phyloP scores from a whole-genome alignment of 1,139 yeast species.

The Arxiozyma heterogenica region DNA sequence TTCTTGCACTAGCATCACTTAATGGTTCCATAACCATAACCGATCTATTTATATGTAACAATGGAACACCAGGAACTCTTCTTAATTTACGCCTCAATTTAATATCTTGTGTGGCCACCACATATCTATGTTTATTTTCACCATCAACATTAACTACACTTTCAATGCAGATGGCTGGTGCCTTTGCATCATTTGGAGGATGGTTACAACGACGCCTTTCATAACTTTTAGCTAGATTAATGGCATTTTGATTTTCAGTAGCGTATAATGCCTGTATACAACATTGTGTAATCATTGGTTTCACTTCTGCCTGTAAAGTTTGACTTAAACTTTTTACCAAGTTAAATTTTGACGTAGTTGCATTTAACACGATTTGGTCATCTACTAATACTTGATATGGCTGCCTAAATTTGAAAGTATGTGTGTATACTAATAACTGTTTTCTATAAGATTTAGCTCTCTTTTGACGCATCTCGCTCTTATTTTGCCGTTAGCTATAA shows the following conservation, averaged over 20 bases:
- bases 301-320: constrained; percentile 76
- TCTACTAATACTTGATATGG: constrained; percentile 89
- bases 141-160: constrained; percentile 66
- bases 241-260: constrained; percentile 61
- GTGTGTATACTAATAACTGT: constrained; percentile 75
- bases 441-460: constrained; percentile 91
- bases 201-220: constrained; percentile 73
- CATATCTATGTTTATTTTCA: constrained; percentile 77
- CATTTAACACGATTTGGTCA: constrained; percentile 60
- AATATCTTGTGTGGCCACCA: constrained; percentile 76
- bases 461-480: constrained; percentile 71
- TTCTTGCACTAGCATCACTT: constrained; percentile 57
- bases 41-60: constrained; percentile 75
- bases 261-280: constrained; percentile 79
- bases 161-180: constrained; percentile 69
- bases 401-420: constrained; percentile 84
- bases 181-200: constrained; percentile 49
- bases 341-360: constrained; percentile 61
- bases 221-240: constrained; percentile 66
- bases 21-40: constrained; percentile 96
- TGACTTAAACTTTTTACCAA: constrained; percentile 66
- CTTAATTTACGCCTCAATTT: constrained; percentile 60
- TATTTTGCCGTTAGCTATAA: no score
- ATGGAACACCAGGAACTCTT: constrained; percentile 79
- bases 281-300: constrained; percentile 95